phyloP scores from a whole-genome alignment of 1,139 yeast genomes.

The Arxiozyma heterogenica region DNA sequence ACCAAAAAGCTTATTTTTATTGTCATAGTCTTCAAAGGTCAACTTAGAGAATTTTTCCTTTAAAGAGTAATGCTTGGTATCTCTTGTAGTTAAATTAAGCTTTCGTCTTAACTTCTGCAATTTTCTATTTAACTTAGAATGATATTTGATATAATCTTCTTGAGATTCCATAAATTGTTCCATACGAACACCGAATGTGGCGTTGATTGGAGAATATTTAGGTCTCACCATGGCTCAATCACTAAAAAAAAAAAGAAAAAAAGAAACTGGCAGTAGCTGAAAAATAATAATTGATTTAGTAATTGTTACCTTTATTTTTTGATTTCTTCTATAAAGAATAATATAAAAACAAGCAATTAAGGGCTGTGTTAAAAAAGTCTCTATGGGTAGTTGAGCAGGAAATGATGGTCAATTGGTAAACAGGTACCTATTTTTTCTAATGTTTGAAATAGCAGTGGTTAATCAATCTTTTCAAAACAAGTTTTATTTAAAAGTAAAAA shows the following conservation, averaged over 20 bases:
- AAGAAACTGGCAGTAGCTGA: background rate
- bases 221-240: background rate
- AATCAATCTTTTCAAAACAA: too few species aligned
- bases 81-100: slow-evolving; percentile 24
- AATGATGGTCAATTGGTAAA: background rate
- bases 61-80: slow-evolving; percentile 24
- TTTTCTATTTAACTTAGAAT: slow-evolving; percentile 26
- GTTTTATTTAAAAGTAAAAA: too few species aligned
- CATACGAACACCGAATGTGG: slow-evolving; percentile 27
- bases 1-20: slow-evolving; percentile 25
- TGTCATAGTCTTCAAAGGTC: slow-evolving; percentile 21
- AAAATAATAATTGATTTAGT: background rate
- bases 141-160: slow-evolving; percentile 25
- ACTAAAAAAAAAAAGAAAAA: too few species aligned
- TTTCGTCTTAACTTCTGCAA: slow-evolving; percentile 26
- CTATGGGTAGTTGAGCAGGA: background rate
- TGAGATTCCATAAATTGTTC: slow-evolving; percentile 27
- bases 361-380: background rate
- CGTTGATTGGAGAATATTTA: slow-evolving; percentile 21
- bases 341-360: too few species aligned
- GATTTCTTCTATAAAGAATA: background rate
- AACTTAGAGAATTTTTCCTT: slow-evolving; percentile 22
- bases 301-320: background rate
- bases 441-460: too few species aligned
- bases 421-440: too few species aligned